Evolutionary conservation across 2,329 filamentous ascomycete species (phyloP).

Genomic region (Domatiomyces globalis): DNA sequence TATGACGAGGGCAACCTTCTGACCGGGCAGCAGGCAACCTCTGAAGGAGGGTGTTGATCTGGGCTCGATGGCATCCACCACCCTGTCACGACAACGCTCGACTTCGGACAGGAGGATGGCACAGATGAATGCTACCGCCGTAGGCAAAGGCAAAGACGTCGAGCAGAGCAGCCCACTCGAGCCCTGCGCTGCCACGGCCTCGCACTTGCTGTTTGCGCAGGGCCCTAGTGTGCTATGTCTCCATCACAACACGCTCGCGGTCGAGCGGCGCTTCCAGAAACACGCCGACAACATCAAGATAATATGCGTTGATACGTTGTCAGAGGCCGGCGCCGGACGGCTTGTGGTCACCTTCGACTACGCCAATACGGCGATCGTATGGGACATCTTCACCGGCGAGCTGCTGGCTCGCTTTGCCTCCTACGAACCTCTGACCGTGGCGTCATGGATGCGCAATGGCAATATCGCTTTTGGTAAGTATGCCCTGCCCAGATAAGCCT

Average conservation of each 20-base stretch:
- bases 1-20: neutral
- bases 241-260: constrained; percentile 80
- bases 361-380: constrained; percentile 84
- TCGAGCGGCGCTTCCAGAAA: constrained; percentile 71
- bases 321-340: constrained; percentile 69
- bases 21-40: neutral
- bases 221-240: constrained; percentile 70
- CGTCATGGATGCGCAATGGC: constrained; percentile 91
- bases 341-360: constrained; percentile 87
- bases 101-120: constrained; percentile 14
- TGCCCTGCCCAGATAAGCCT: constrained; percentile 3
- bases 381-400: constrained; percentile 85
- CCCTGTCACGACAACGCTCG: constrained; percentile 14
- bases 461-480: constrained; percentile 85
- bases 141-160: constrained; percentile 7
- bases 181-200: constrained; percentile 78
- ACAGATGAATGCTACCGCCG: constrained; percentile 5
- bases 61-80: constrained; percentile 6
- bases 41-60: neutral
- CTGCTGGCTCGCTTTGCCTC: constrained; percentile 86
- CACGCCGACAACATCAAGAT: constrained; percentile 74
- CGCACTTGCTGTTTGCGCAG: constrained; percentile 79
- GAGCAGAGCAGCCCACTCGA: constrained; percentile 49
- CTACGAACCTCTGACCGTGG: constrained; percentile 71
- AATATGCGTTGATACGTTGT: constrained; percentile 80